These are phyloP conservation scores for Myxozyma neotropica DNA, from an alignment of 805 yeast species.

Conservation along the genomic window DNA sequence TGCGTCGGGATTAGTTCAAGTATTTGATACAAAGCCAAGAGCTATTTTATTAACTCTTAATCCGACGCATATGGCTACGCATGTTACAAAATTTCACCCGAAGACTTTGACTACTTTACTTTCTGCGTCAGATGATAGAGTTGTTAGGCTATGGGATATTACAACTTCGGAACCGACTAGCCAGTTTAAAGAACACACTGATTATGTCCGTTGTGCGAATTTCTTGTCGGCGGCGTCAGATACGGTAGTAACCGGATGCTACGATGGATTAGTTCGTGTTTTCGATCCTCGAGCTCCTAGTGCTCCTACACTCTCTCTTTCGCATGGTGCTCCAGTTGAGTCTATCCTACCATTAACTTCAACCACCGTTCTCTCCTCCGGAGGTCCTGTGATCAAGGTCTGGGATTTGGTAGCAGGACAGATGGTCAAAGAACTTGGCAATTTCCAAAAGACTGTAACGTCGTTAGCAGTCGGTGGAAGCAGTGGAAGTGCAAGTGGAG, in stretches of 20 bases:
- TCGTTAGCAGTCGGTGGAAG: constrained; percentile 22
- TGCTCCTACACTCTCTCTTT: constrained; percentile 54
- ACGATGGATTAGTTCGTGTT: constrained; percentile 82
- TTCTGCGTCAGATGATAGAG: constrained; percentile 90
- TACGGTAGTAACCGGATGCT: constrained; percentile 88
- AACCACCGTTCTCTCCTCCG: constrained; percentile 77
- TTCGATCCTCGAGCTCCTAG: constrained; percentile 73
- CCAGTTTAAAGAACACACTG: constrained; percentile 74
- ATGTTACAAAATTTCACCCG: constrained; percentile 90
- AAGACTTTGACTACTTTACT: constrained; percentile 69
- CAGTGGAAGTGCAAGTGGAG: constrained; percentile 38
- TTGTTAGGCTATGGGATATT: constrained; percentile 88
- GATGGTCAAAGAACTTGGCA: constrained; percentile 67
- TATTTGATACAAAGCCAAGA: constrained; percentile 82
- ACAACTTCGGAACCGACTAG: constrained; percentile 72
- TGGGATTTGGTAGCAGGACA: constrained; percentile 91
- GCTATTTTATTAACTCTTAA: constrained; percentile 75
- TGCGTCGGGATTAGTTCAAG: constrained; percentile 89
- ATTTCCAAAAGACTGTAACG: constrained; percentile 85
- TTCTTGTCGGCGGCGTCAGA: constrained; percentile 74
- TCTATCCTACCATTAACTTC: constrained; percentile 71
- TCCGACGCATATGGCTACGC: constrained; percentile 87
- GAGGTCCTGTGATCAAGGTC: constrained; percentile 78
- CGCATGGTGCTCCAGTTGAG: constrained; percentile 83
- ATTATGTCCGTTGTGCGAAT: constrained; percentile 78